Evolutionary conservation across 345 rosid species (phyloP), one percentile per base, ranked within the genome.

Genomic region (Mangifera indica): DNA sequence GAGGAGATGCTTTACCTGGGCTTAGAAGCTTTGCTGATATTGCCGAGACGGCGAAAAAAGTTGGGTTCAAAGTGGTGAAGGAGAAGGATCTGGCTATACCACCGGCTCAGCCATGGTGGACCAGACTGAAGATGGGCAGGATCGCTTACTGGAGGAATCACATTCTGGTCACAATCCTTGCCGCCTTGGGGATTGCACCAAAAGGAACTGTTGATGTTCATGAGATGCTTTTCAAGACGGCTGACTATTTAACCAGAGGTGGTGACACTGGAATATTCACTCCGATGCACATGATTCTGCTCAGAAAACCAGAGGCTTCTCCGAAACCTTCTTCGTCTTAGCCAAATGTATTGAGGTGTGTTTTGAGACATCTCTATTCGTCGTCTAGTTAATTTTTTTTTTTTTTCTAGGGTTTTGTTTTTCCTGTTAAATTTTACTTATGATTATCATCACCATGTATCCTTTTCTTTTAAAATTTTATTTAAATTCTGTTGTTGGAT

Each of bases 141-240:
- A 49, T 92, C 66, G 96, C 98, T 0, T 91, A 91, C 86, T 90
- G 97, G 97, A 90, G 98, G 82, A 94, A 94, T 78, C 98, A 90
- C 85, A 71, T 94, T 70, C 79, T 91, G 40, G 85, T 94, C 14
- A 89, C 89, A 8, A 59, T 92, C 2, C 81, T 92, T 3, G 81
- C 97, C 0, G 87, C 89, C 18, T 5, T 94, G 32, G 88, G 98
- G 12, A 66, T 94, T 8, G 98, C 97, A 1, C 98, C 98, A 0
- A 94, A 92, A 69, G 98, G 98, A 21, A 90, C 97, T 22, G 97
- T 90, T 10, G 98, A 90, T 72, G 98, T 94, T 62, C 98, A 94
- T 74, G 91, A 92, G 66, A 90, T 94, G 97, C 89, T 94, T 34
- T 90, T 87, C 76, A 83, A 84, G 80, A 89, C 97, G 8, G 98